Evolutionary conservation across 257 asterid species (phyloP), one percentile per base, ranked within the genome.

Genomic region (Scutellaria minor): DNA sequence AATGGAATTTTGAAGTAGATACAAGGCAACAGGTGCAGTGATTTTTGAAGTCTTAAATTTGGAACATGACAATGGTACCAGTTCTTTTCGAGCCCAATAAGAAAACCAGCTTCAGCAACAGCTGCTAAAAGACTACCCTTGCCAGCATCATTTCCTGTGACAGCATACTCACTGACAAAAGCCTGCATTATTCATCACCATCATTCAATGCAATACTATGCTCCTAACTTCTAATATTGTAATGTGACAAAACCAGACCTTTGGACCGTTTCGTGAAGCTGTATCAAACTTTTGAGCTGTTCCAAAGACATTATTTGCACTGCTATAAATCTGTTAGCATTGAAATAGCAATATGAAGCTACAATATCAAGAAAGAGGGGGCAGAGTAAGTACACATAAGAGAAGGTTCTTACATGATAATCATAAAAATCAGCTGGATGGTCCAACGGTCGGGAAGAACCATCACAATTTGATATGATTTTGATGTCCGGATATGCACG

Each of bases 121-220:
- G 97, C 93, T 39, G 97, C 98, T 70, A 95, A 73, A 78, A 95
- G 96, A 83, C 91, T 95, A 37, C 99, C 98, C 35, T 71, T 80
- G 55, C 95, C 97, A 66, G 95, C 95, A 81, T 95, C 98, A 31
- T 78, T 54, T 81, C 88, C 94, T 13, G 85, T 85, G 83, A 95
- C 99, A 42, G 98, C 99, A 75, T 95, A 95, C 80, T 95, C 99
- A 66, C 99, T 95, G 73, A 90, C 97, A 87, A 95, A 95, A 67
- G 95, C 99, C 99, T 94, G 87, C 71, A 77, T 52, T 67, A 54
- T 56, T 53, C 22, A 60, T 13, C 22, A 12, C 42, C 41, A 62
- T 48, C 68, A 57, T 31, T 31, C 37, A 31, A 31, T 31, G 37
- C 4, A 31, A 1, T 59, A 11, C 46, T 70, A 53, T 45, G n/a